Evolutionary conservation across 805 yeast genomes (phyloP), one percentile per base, ranked within the genome.

Genomic region (Cyberlindnera xishuangbannaensis): DNA sequence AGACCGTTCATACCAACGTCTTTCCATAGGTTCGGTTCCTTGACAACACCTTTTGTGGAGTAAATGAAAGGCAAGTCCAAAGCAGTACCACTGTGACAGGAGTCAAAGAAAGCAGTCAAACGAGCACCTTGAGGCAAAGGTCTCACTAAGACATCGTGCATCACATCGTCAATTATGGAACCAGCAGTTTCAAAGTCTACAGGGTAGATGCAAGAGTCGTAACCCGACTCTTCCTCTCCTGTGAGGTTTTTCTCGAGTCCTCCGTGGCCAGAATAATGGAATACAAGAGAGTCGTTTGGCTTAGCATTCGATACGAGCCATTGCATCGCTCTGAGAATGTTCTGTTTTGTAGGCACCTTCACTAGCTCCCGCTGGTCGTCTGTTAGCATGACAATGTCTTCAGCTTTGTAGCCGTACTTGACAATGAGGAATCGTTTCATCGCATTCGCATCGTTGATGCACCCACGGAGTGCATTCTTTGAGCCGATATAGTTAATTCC

Each of bases 241-340:
- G 72, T 66, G 20, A 55, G 45, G 53, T 81, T 86, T 31, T 61
- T 60, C 18, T 73, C 73, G 45, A 73, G 73, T 7, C 85, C 83
- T 20, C 88, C 88, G 47, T 81, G 88, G 16, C 88, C 85, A 1
- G 84, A 76, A 51, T 74, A 79, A 51, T 81, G 88, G 65, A 81
- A 73, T 36, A 81, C 75, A 31, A 80, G 55, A 6, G 82, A 68
- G 55, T 80, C 88, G 44, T 80, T 78, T 12, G 43, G 43, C 40
- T 58, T 62, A 0, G 86, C 85, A 34, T 65, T 78, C 11, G 59
- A 55, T n/a, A 77, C 84, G 11, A 81, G 67, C 88, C 88, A 81
- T 39, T 68, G 72, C 82, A 79, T 78, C 2, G 82, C 88, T 27
- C 75, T 64, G 22, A 78, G 50, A 50, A 81, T 79, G 54, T 81